Base-by-base conservation (phyloP, 768 basidiomycete genomes). In the Suillus luteus region DNA sequence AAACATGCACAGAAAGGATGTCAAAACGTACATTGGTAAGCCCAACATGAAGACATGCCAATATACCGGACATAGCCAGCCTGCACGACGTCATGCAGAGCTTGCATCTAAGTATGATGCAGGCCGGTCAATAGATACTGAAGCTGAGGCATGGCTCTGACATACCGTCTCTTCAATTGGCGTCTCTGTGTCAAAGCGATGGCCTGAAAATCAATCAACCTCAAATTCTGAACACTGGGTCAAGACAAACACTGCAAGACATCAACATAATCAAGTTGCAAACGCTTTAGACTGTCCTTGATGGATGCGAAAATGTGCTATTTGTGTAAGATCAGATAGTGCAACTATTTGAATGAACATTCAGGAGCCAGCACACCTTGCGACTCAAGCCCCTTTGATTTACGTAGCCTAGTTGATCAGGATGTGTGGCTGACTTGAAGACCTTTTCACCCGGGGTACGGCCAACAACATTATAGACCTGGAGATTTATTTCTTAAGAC, bases 241-340 rank as follows among this genome's bases (percentile, higher is more conserved):
- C 69, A 52, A 11, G 33, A 62, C 79, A 65, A 68, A 81, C 88
- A 89, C 77, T 92, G 91, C 9, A 92, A 75, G 1, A 92, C 75
- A 69, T 93, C 92, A 68, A 93, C 81, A 66, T 92, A 91, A 59
- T 93, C 91, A 33, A 91, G 73, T 54, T 91, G 87, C 2, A 93
- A 80, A 19, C 91, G 82, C 70, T 88, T 75, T 64, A 93, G 73
- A 52, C 85, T 85, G 17, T 77, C 75, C 68, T 87, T 86, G 41
- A 89, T 83, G 0, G 85, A 78, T 40, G 87, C 88, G 67, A 93
- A 93, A 44, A 93, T 91, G 68, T 88, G 85, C 86, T 92, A 54
- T 55, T 48, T 24, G 37, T 41, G 24, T 17, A 24, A 58, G 38
- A 27, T 58, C 17, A 41, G 40, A 41, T 38, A 15, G 17, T 41